Evolutionary conservation across 306 rosid species (phyloP).

Genomic region (Prinsepia uniflora): DNA sequence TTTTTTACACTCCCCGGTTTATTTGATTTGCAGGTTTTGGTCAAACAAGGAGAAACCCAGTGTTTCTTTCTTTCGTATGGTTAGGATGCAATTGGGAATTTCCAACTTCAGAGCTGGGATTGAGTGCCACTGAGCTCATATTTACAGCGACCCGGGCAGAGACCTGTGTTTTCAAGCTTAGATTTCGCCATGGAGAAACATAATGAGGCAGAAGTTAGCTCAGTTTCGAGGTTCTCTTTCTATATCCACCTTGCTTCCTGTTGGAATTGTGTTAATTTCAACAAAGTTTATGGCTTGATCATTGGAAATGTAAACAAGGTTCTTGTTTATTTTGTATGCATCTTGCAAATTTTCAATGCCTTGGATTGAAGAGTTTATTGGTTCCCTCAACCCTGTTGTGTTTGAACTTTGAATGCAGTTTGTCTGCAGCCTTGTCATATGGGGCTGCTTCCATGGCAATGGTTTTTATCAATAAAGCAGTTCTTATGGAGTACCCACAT

Average conservation of each 20-base stretch:
- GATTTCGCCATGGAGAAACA: constrained; percentile 58
- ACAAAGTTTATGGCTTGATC: background rate
- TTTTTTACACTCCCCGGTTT: constrained; percentile 2
- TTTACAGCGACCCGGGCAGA: background rate
- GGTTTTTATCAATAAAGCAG: constrained; percentile 96
- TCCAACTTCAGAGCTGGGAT: background rate
- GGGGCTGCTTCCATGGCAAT: constrained; percentile 93
- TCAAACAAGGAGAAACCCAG: background rate
- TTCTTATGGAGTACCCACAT: constrained; percentile 79
- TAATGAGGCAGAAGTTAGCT: constrained; percentile 40
- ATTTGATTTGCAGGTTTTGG: constrained; percentile 7
- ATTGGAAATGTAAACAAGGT: background rate
- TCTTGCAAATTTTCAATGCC: background rate
- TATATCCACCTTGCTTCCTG: background rate
- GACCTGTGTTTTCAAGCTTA: background rate
- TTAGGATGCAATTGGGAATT: background rate
- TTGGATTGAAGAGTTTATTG: background rate
- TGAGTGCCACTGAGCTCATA: constrained; percentile 1
- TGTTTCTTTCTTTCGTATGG: background rate
- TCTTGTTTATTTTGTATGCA: background rate
- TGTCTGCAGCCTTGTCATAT: constrained; percentile 78
- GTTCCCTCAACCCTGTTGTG: constrained; percentile 17
- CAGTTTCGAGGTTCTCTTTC: constrained; percentile 46
- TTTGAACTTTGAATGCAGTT: constrained; percentile 40
- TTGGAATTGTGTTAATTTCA: background rate